Base-by-base conservation (phyloP, 1,284 basidiomycete species). In the Ustilago curta region DNA sequence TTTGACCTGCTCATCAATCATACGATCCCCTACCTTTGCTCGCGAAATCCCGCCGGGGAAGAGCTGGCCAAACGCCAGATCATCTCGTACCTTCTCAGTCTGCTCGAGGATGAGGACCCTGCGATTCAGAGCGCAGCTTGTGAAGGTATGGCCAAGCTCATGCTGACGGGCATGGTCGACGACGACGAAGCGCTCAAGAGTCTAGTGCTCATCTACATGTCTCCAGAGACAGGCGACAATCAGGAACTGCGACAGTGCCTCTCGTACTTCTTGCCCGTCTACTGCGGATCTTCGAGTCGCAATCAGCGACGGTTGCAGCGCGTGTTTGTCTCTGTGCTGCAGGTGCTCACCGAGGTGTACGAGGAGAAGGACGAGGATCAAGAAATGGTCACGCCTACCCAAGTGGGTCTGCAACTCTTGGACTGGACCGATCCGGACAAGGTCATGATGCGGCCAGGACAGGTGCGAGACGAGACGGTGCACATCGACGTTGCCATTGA, bases 381-480 rank as follows among this genome's bases (percentile, higher is more conserved):
- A 71, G 90, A 91, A 25, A 93, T 95, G 90, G 89, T 95, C 18
- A 88, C 90, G 0, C 91, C 93, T 0, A 85, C 89, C 14, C 93
- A 95, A 82, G 91, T 96, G 63, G 92, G 91, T 0, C 86, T 91
- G 25, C 90, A 97, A 86, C 89, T 99, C 75, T 87, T 93, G 3
- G 95, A 98, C 80, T 99, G 96, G 96, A 93, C 92, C 2, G 92
- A 97, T 84, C 93, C 95, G 0, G 88, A 90, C 77, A 95, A 94
- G 82, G 89, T 89, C 31, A 88, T 91, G 88, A 93, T 80, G 82
- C 90, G 88, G 60, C 86, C 78, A 78, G 82, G 67, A 12, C 54
- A 49, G 7, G 35, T 58, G 27, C 69, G 67, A 2, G 88, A 91
- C 76, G 85, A 88, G 16, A 78, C 86, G 8, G 87, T 93, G 3